Conservation (phyloP, 139 green algal species). For the Parachlorella kessleri region DNA sequence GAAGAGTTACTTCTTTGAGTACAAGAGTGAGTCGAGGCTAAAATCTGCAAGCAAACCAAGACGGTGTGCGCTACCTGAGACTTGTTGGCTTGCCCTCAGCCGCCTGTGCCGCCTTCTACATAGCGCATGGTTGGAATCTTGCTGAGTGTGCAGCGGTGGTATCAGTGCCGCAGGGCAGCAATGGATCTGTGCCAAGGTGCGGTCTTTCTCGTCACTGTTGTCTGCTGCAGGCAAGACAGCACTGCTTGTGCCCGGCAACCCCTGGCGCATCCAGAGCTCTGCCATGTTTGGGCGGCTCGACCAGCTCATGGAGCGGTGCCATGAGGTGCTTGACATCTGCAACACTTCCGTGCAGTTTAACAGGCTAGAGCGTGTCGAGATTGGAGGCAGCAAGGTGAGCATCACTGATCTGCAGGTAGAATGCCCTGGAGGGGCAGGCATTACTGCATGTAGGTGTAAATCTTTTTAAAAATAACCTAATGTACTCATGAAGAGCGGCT, state of each 20-base stretch:
- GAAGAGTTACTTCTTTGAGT: conserved; percentile 88
- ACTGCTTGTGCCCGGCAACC: conserved; percentile 64
- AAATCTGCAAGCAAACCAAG: background rate
- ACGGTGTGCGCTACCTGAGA: background rate
- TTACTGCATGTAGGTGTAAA: too few relatives aligned
- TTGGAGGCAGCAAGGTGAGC: conserved; percentile 80
- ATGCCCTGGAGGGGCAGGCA: too few relatives aligned
- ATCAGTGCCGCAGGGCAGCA: background rate
- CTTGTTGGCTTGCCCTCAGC: too few relatives aligned
- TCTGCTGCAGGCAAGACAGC: too few relatives aligned
- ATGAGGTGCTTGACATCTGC: conserved; percentile 85
- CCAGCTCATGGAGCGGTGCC: conserved; percentile 80
- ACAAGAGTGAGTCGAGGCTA: conserved; percentile 47
- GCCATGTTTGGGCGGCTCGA: conserved; percentile 83
- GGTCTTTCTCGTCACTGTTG: too few relatives aligned
- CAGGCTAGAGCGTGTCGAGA: conserved; percentile 88
- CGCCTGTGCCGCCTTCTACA: too few relatives aligned
- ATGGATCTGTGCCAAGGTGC: too few relatives aligned
- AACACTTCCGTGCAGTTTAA: conserved; percentile 83
- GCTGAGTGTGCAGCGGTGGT: background rate
- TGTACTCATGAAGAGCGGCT: background rate
- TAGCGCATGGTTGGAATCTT: background rate
- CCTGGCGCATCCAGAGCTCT: conserved; percentile 87
- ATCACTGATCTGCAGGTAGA: too few relatives aligned
- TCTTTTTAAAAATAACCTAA: background rate